Percentiles rank a stretch among this genome's conserved stretches.
Evolutionary conservation across 805 yeast species (phyloP).

Genomic region (Pichia rugopelliculosa): DNA sequence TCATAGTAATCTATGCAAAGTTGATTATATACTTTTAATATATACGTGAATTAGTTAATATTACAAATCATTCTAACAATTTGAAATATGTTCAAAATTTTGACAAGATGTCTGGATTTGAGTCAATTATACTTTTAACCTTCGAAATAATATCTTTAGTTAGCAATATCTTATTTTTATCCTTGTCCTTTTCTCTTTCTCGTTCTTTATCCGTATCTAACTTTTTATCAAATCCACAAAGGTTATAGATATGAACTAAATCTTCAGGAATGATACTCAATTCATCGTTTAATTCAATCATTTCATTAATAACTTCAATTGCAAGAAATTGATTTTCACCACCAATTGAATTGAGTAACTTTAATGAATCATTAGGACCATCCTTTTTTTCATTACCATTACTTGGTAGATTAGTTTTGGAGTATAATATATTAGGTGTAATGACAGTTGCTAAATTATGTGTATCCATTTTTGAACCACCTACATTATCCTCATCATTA

Average conservation of each 20-base stretch:
- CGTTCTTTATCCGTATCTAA: neutral
- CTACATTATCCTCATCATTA: conserved; percentile 81
- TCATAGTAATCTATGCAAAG: too few species aligned
- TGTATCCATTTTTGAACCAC: conserved; percentile 92
- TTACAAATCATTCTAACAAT: too few species aligned
- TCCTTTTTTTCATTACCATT: neutral
- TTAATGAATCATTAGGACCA: conserved; percentile 3
- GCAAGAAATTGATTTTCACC: conserved; percentile 80
- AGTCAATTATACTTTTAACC: conserved; percentile 25
- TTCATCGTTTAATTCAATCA: conserved; percentile 76
- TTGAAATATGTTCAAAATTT: conserved; percentile 7
- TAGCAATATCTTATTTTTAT: conserved; percentile 15
- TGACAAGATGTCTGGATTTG: conserved; percentile 20
- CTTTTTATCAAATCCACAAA: conserved; percentile 33
- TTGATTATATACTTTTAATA: too few species aligned
- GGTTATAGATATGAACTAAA: conserved; percentile 41
- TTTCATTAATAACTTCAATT: conserved; percentile 79
- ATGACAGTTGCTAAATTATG: conserved; percentile 93
- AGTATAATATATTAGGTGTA: conserved; percentile 81
- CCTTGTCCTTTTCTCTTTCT: conserved; percentile 12
- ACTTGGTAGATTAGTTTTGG: conserved; percentile 21
- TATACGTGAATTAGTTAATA: too few species aligned
- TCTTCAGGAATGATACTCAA: conserved; percentile 71
- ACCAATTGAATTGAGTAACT: conserved; percentile 13
- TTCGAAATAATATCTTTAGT: conserved; percentile 35